A percentile compares a stretch with the other conserved stretches of the same genome.
These are phyloP conservation scores for Dentipellis sp. DNA, from an alignment of 768 basidiomycete genomes.

Conservation along the genomic window DNA sequence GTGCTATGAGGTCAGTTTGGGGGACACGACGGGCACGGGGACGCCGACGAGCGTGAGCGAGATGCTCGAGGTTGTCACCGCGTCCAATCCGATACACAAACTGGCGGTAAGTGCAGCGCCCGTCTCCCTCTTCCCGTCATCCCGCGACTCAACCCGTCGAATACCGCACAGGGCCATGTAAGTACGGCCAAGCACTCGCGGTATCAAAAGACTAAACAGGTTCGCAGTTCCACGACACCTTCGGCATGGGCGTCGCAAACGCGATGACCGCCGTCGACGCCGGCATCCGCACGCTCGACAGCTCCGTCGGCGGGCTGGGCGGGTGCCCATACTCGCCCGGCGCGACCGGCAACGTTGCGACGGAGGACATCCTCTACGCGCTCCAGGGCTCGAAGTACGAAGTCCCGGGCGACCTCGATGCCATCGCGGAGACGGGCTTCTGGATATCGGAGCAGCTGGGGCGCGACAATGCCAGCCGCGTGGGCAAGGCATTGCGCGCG, in stretches of 20 bases:
- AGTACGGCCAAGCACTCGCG: conserved; percentile 11
- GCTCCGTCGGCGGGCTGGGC: conserved; percentile 83
- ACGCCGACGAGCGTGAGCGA: conserved; percentile 57
- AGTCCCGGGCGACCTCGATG: conserved; percentile 53
- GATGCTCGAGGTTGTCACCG: conserved; percentile 65
- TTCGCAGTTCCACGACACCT: conserved; percentile 81
- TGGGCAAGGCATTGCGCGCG: conserved; percentile 62
- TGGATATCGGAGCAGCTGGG: conserved; percentile 73
- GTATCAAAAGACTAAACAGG: background rate
- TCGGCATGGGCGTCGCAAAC: conserved; percentile 74
- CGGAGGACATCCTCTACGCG: conserved; percentile 86
- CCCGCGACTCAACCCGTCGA: background rate
- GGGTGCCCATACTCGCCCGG: conserved; percentile 96
- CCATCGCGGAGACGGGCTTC: conserved; percentile 65
- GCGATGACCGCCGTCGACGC: conserved; percentile 59
- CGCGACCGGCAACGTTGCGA: conserved; percentile 91
- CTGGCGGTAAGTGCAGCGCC: conserved; percentile 49
- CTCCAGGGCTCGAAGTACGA: conserved; percentile 55
- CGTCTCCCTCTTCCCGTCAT: background rate
- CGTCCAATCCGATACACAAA: conserved; percentile 45
- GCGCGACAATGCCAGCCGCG: conserved; percentile 64
- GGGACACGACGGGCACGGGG: conserved; percentile 87
- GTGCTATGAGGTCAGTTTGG: conserved; percentile 87
- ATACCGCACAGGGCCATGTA: conserved; percentile 41
- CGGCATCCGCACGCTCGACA: conserved; percentile 76